Evolutionary conservation across 768 basidiomycete species (phyloP).

Genomic region (Hypholoma fasciculare): DNA sequence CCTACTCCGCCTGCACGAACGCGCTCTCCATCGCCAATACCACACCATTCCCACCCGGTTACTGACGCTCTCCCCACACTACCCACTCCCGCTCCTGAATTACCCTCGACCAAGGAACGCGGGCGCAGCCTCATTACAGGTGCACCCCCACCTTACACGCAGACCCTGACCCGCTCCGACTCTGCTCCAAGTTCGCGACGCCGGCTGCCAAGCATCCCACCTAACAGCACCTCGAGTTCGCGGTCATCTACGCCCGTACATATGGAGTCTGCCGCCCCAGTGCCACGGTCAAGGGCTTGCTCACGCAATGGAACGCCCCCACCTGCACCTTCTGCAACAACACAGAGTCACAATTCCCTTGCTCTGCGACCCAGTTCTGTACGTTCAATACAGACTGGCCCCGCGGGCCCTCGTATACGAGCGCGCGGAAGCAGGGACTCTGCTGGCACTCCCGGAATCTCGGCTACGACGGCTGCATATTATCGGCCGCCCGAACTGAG

Average conservation of each 20-base stretch:
- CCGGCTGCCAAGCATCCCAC: conserved; percentile 23
- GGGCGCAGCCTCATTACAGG: conserved; percentile 9
- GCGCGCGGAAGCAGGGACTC: conserved; percentile 4
- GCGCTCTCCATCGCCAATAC: background rate
- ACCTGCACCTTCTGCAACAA: background rate
- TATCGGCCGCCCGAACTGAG: conserved; percentile 19
- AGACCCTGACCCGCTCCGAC: conserved; percentile 11
- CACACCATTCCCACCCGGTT: background rate
- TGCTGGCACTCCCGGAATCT: background rate
- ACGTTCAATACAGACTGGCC: conserved; percentile 24
- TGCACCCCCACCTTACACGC: conserved; percentile 18
- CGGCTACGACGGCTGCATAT: background rate
- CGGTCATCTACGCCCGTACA: background rate
- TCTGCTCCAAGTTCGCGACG: conserved; percentile 13
- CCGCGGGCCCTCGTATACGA: conserved; percentile 24
- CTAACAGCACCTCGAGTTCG: conserved; percentile 9
- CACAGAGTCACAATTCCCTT: conserved; percentile 1
- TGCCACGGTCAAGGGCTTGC: too few species aligned
- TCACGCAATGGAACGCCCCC: conserved; percentile 2
- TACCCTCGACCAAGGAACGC: conserved; percentile 2
- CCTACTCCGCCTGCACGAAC: background rate
- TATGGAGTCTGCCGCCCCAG: too few species aligned
- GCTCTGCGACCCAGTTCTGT: conserved; percentile 6
- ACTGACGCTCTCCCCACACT: background rate
- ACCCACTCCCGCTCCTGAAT: background rate